Conservation (phyloP, 2,329 filamentous ascomycete genomes). For the Arthroderma sp. region DNA sequence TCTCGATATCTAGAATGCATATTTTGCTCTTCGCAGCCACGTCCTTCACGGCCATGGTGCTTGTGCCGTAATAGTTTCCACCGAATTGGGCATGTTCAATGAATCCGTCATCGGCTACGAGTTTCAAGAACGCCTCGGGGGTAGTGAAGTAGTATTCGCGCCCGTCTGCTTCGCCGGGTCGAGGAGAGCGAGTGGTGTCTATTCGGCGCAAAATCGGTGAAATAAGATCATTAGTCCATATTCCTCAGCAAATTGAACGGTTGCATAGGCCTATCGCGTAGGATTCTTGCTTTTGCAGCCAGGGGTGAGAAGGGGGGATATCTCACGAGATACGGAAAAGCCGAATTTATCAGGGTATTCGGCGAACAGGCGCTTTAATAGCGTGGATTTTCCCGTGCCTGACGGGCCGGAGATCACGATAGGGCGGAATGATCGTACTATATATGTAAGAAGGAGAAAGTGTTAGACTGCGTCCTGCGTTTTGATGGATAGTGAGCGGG, state of each 20-base stretch:
- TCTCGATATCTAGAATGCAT: conserved; percentile 88
- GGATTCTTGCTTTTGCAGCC: not conserved
- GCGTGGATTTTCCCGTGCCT: conserved; percentile 31
- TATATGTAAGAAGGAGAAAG: too few species aligned
- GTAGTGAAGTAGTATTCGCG: conserved; percentile 69
- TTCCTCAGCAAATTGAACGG: too few species aligned
- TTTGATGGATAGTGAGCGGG: too few species aligned
- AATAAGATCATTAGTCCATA: too few species aligned
- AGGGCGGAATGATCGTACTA: conserved; percentile 17
- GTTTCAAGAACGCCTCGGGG: conserved; percentile 51
- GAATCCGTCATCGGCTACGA: conserved; percentile 59
- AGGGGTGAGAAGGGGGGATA: conserved; percentile 6
- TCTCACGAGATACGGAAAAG: conserved; percentile 29
- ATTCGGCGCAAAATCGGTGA: not conserved
- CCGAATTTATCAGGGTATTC: conserved; percentile 31
- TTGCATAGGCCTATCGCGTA: not conserved
- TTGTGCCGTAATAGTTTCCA: conserved; percentile 77
- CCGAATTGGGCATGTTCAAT: conserved; percentile 81
- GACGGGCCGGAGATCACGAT: conserved; percentile 31
- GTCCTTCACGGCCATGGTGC: conserved; percentile 62
- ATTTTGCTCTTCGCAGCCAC: conserved; percentile 57
- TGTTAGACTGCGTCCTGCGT: too few species aligned
- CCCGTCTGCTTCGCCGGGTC: conserved; percentile 61
- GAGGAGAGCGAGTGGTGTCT: conserved; percentile 70
- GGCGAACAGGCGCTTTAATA: conserved; percentile 30